These are phyloP conservation scores for Apiotrichum brassicae DNA, from an alignment of 1,284 basidiomycete species.

Conservation along the genomic window DNA sequence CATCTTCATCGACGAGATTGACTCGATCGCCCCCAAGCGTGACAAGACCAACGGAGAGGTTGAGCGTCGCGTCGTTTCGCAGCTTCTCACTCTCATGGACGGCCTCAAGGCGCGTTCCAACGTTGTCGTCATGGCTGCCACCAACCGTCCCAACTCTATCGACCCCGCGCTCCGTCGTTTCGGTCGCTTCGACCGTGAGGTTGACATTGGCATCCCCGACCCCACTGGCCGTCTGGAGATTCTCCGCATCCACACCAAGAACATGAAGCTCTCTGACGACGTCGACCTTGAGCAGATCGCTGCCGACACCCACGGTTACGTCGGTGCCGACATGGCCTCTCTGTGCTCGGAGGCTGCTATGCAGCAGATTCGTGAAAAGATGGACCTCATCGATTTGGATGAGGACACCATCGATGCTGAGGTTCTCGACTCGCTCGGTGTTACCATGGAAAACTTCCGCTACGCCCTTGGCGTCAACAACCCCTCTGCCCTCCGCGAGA, in stretches of 20 bases:
- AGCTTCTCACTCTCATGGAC: conserved; percentile 97
- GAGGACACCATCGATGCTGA: conserved; percentile 96
- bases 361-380: conserved; percentile 98
- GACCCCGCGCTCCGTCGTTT: conserved; percentile 97
- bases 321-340: conserved; percentile 94
- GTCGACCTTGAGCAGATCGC: conserved; percentile 98
- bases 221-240: conserved; percentile 98
- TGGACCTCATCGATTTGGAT: conserved; percentile 88
- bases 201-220: conserved; percentile 98
- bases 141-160: conserved; percentile 94
- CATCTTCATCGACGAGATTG: conserved; percentile 96
- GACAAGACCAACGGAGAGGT: conserved; percentile 99
- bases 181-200: conserved; percentile 97
- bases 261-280: conserved; percentile 98
- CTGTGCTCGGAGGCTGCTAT: conserved; percentile 96
- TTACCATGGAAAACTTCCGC: conserved; percentile 98
- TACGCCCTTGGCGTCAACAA: conserved; percentile 90
- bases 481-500: conserved; percentile 94
- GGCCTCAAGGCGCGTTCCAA: conserved; percentile 97
- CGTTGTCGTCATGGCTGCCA: conserved; percentile 99
- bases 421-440: conserved; percentile 89
- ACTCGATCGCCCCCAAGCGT: conserved; percentile 98
- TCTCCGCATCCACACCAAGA: conserved; percentile 98
- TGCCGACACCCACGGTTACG: conserved; percentile 97
- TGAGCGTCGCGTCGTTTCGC: conserved; percentile 96